Base-by-base conservation (phyloP, 768 basidiomycete genomes). In the Rubroboletus satanas region DNA sequence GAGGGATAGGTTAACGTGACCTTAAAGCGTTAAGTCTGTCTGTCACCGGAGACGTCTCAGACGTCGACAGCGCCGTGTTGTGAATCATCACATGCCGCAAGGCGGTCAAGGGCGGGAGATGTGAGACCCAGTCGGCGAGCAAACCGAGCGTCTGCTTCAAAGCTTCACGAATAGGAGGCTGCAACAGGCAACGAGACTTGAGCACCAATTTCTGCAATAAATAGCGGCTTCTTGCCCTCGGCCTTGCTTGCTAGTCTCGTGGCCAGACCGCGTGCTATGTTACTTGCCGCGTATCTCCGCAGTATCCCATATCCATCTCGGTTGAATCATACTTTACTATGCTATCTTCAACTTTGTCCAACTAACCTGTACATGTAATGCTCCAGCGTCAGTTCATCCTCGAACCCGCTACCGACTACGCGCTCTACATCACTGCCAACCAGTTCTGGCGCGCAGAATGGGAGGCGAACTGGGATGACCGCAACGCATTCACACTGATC, bases 391-490 rank as follows among this genome's bases (percentile, higher is more conserved):
- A 56, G 46, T 57, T 77, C 26, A 66, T 65, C 48, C 73, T 77
- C 51, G 66, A 71, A 28, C 79, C 80, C 15, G 63, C 71, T 7
- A 54, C 56, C 29, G 73, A 67, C 50, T 82, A 82, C 55, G 77
- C 82, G 0, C 71, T 84, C 45, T 71, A 73, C 59, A 71, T 81
- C 43, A 79, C 78, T 8, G 84, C 83, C 15, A 85, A 84, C 63
- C 77, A 82, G 45, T 83, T 83, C 61, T 81, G 78, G 78, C 55
- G 72, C 28, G 66, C 75, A 3, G 72, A 73, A 29, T 71, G 76
- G 49, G 74, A 74, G 26, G 63, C 59, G 1, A 61, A 77, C 51
- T 60, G 62, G 43, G 50, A 61, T 8, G 72, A 79, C 60, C 72
- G 71, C 7, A 69, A 76, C 35, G 83, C 78, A 5, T 63, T 80